These are phyloP conservation scores for Seiridium cupressi DNA, from an alignment of 2,329 filamentous ascomycete genomes.

Conservation along the genomic window DNA sequence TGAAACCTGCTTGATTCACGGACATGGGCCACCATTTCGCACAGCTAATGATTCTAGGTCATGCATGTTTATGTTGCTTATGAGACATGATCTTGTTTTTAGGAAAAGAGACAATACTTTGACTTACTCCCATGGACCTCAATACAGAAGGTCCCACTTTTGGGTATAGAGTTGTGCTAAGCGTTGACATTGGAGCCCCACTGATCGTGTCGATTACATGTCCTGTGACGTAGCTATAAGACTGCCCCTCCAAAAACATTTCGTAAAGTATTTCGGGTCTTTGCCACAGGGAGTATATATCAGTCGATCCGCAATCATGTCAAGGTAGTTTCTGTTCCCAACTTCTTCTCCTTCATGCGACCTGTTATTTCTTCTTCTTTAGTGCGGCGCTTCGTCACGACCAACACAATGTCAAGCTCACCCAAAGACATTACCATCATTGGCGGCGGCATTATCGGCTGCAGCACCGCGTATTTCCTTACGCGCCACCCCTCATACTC, in stretches of 20 bases:
- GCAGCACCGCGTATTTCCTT: constrained; percentile 71
- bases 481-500: constrained; percentile 70
- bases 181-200: no score
- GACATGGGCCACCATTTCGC: no score
- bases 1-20: no score
- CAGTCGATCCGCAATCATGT: background rate
- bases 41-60: no score
- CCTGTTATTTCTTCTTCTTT: background rate
- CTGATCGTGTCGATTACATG: background rate
- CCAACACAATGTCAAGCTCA: constrained; percentile 8
- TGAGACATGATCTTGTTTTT: no score
- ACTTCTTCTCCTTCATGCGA: background rate
- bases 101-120: no score
- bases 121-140: no score
- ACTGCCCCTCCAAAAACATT: background rate
- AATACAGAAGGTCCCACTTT: no score
- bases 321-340: background rate
- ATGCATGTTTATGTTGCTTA: no score
- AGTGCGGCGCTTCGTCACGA: background rate
- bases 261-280: background rate
- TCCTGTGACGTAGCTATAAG: background rate
- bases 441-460: constrained; percentile 76
- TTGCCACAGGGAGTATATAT: background rate
- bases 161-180: no score
- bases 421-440: constrained; percentile 30